phyloP scores from a whole-genome alignment of 305 asterid genomes.

The Fraxinus ornus region DNA sequence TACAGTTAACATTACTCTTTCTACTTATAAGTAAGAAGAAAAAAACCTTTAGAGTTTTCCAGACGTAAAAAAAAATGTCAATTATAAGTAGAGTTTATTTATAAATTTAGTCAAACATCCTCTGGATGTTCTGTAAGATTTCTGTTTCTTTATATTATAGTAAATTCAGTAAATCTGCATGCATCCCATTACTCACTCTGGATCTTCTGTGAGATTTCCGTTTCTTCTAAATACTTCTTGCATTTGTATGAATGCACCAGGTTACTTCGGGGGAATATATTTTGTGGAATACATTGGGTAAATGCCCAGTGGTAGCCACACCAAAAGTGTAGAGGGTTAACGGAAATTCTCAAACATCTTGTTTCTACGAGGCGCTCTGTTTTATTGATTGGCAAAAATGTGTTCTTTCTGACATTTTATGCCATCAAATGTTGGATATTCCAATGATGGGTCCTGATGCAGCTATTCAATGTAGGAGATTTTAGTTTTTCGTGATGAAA shows the following conservation, averaged over 20 bases:
- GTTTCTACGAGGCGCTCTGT: not conserved
- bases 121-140: not conserved
- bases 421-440: not conserved
- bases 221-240: not conserved
- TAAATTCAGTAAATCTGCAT: not conserved
- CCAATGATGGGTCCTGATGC: not conserved
- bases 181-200: not conserved
- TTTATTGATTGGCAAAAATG: conserved; percentile 18
- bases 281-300: conserved; percentile 92
- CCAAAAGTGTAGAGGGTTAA: conserved; percentile 44
- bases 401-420: not conserved
- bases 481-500: not conserved
- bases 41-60: not conserved
- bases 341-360: conserved; percentile 9
- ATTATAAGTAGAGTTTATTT: not conserved
- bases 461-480: not conserved
- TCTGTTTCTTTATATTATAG: not conserved
- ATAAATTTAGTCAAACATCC: not conserved
- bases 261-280: conserved; percentile 90
- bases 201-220: not conserved
- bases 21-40: not conserved
- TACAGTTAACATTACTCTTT: not conserved
- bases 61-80: not conserved
- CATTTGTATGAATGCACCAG: conserved; percentile 40
- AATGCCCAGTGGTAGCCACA: conserved; percentile 81